Conservation (phyloP, 179 eudicot species). For the Beta lomatogona region DNA sequence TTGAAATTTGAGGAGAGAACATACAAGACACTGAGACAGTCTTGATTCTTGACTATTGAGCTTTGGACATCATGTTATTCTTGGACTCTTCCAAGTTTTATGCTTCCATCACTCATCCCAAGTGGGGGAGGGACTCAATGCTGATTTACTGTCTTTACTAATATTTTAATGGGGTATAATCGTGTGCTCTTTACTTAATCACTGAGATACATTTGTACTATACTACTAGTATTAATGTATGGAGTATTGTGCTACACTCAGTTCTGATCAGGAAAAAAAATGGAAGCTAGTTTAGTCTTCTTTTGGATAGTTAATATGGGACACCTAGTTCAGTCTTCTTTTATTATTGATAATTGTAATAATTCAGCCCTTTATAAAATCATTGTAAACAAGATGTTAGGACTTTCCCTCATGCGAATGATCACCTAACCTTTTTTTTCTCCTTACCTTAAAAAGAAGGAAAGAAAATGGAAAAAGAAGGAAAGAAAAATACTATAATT, state of each 20-base stretch:
- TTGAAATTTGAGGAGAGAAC: slow-evolving; percentile 1
- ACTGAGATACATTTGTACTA: not conserved
- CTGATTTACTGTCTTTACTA: not conserved
- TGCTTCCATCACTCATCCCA: slow-evolving; percentile 8
- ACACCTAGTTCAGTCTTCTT: no score
- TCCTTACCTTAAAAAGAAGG: no score
- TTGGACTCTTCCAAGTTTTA: not conserved
- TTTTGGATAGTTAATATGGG: no score
- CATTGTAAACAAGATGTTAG: no score
- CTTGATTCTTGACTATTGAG: not conserved
- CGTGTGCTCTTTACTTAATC: not conserved
- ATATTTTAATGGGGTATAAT: not conserved
- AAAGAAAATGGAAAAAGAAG: no score
- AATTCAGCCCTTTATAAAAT: no score
- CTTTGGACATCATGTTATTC: not conserved
- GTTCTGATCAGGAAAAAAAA: no score
- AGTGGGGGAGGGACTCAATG: slow-evolving; percentile 8
- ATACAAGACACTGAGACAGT: not conserved
- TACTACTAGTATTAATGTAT: not conserved
- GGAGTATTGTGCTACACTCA: not conserved
- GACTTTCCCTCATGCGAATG: no score
- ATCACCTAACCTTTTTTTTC: no score
- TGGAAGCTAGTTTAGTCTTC: no score
- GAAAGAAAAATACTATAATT: no score
- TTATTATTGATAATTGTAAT: no score